These are phyloP conservation scores for Rhodamnia rubescens DNA, from an alignment of 345 rosid genomes.

Conservation along the genomic window DNA sequence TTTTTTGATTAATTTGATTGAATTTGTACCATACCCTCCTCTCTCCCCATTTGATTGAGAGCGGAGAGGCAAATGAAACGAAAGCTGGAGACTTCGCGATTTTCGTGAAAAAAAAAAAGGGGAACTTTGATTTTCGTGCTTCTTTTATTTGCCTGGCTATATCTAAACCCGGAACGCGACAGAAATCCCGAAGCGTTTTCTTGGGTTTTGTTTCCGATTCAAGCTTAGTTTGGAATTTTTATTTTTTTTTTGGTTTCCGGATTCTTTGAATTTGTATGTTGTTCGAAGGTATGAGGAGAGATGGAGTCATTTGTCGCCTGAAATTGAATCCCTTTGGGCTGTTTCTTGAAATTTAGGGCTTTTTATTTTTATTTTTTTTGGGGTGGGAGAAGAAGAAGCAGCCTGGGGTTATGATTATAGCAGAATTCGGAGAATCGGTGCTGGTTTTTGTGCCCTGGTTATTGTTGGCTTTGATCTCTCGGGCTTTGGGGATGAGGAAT, in stretches of 20 bases:
- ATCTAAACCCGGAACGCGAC: background rate
- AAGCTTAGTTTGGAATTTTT: background rate
- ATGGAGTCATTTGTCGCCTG: slow-evolving; percentile 9
- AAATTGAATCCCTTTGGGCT: slow-evolving; percentile 1
- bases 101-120: background rate
- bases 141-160: background rate
- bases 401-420: slow-evolving; percentile 31
- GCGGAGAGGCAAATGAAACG: background rate
- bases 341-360: background rate
- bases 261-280: background rate
- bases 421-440: slow-evolving; percentile 22
- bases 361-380: background rate
- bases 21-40: background rate
- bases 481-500: slow-evolving; percentile 52
- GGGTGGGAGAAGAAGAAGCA: slow-evolving; percentile 2
- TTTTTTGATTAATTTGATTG: background rate
- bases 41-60: background rate
- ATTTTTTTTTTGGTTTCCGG: background rate
- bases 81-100: background rate
- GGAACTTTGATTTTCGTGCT: background rate
- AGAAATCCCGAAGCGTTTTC: background rate
- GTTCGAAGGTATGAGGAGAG: background rate
- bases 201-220: background rate
- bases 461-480: slow-evolving; percentile 10
- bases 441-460: slow-evolving; percentile 18